Base-by-base conservation (phyloP, 768 basidiomycete genomes). In the Calvatia gigantea region DNA sequence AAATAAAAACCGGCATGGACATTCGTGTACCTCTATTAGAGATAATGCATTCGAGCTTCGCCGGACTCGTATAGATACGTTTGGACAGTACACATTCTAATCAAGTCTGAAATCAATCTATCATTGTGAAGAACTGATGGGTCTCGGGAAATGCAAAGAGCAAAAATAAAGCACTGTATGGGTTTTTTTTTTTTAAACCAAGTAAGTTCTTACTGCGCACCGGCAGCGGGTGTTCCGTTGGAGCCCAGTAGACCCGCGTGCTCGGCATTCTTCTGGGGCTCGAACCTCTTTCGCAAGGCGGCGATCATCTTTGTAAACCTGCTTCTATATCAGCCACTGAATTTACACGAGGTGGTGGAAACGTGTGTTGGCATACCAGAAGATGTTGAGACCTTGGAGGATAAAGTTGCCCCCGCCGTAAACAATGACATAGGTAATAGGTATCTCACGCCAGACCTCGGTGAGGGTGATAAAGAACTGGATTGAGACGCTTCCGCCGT, bases 271-370 rank as follows among this genome's bases (percentile, higher is more conserved):
- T 62, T 65, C n/a, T n/a, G n/a, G 46, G 54, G 53, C 15, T 55
- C 29, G 66, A 91, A 89, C 19, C 88, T 77, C 68, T 84, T 89
- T 47, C 71, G 74, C 52, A 91, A 66, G 3, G 87, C 81, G 29
- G 64, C 58, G 49, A 91, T 79, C 86, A 92, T 91, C 64, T 88
- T 90, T 46, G 65, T 73, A 69, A 91, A 85, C 89, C 89, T 88
- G 57, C 12, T 44, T 23, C 21, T 38, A 3, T 50, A 8, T 54
- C 12, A 28, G 21, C 28, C n/a, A 56, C 33, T 29, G 17, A 33
- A 29, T 9, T 17, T 43, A 37, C 8, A 17, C 51, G 51, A 42
- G 11, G n/a, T 32, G n/a, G n/a, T n/a, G n/a, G n/a, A n/a, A 44
- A 15, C 41, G 46, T 8, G 46, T 19, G 38, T 33, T 32, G 17